Base-by-base conservation (phyloP, 352 stramenopile genomes). In the Peronospora farinosa region DNA sequence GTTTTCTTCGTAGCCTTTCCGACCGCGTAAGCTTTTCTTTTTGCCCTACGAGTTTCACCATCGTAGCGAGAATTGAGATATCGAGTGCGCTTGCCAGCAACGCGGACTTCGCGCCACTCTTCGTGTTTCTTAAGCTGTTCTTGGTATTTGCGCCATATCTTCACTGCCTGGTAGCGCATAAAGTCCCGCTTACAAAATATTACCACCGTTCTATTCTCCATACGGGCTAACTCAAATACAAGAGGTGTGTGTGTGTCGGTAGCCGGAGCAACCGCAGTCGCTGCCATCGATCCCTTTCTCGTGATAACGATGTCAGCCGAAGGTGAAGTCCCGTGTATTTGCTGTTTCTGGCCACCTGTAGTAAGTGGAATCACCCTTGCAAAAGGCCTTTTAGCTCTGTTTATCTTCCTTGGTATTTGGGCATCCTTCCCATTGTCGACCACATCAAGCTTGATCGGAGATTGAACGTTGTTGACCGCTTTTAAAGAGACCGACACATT, bases 151-250 rank as follows among this genome's bases (percentile, higher is more conserved):
- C 75, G 71, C 74, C 74, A 90, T 30, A 90, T 61, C 38, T 71
- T 81, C 0, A 49, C 66, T 17, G 74, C 74, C 57, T 90, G 78
- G 36, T 81, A 90, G 9, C 78, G 74, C 63, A 90, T 68, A 28
- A 90, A 90, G 38, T 90, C 78, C 7, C 78, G 74, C 52, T 84
- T 87, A 60, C 78, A 90, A 44, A 90, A 90, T 46, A 90, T 78
- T 47, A 87, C 72, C n/a, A 90, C 63, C 7, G 78, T 88, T 38
- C 72, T 67, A 54, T 75, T 73, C 54, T 48, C 53, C 32, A 39
- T 49, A 50, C 30, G 47, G 2, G 48, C 19, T 5, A 16, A 10
- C 10, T 41, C 33, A 19, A 40, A 35, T 31, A 41, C 32, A 38
- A 25, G 21, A 39, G 38, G 30, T 42, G 40, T 6, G 7, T 57